Conservation (phyloP, 2,329 filamentous ascomycete genomes). For the Ceratocystis harringtonii region DNA sequence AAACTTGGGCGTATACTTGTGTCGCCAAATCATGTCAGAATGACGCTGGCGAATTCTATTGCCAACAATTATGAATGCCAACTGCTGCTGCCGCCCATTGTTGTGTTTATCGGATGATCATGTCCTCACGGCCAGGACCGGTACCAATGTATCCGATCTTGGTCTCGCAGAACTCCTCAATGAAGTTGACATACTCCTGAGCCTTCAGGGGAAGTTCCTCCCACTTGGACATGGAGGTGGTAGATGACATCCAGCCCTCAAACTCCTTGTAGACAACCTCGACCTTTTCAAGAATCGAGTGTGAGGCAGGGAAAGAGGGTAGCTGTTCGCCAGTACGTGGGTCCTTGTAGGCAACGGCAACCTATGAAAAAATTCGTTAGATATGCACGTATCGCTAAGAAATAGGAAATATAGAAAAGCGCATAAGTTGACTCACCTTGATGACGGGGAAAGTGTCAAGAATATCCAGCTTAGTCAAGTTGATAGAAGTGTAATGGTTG, state of each 20-base stretch:
- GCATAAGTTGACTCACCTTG: constrained; percentile 29
- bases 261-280: constrained; percentile 55
- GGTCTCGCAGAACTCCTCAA: constrained; percentile 50
- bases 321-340: constrained; percentile 32
- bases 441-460: constrained; percentile 60
- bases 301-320: constrained; percentile 50
- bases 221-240: constrained; percentile 43
- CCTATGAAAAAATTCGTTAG: constrained; percentile 25
- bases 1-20: not conserved
- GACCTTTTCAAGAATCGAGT: constrained; percentile 39
- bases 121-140: constrained; percentile 48
- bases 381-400: not conserved
- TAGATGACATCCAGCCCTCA: constrained; percentile 53
- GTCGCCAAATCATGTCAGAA: not conserved
- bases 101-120: constrained; percentile 32
- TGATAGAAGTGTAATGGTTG: constrained; percentile 33
- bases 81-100: not conserved
- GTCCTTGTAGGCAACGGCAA: constrained; percentile 50
- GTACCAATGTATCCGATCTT: constrained; percentile 46
- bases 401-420: constrained; percentile 4
- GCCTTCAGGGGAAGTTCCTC: constrained; percentile 49
- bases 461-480: constrained; percentile 46
- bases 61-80: no score
- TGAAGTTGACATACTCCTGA: constrained; percentile 49
- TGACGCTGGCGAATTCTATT: not conserved